These are phyloP conservation scores for Breviolum minutum DNA, from an alignment of 73 alveolate genomes.

Conservation along the genomic window DNA sequence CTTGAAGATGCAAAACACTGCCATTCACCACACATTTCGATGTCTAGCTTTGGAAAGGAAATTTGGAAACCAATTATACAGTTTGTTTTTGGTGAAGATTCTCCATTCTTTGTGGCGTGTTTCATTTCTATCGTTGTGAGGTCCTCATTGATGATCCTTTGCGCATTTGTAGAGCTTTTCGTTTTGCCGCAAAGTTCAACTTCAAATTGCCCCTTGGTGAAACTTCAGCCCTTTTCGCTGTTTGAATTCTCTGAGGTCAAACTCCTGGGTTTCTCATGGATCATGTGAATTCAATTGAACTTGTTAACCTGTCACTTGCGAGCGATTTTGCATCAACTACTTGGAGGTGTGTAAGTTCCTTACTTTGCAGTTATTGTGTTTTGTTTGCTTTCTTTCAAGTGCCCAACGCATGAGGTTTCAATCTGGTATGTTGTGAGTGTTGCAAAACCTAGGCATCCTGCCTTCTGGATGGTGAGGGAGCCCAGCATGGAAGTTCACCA, in stretches of 20 bases:
- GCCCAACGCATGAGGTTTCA: background rate
- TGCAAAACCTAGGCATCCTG: conserved; percentile 49
- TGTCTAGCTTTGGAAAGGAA: background rate
- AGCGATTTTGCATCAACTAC: background rate
- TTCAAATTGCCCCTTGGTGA: conserved; percentile 24
- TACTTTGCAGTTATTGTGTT: background rate
- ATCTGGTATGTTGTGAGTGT: background rate
- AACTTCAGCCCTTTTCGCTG: background rate
- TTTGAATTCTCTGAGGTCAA: background rate
- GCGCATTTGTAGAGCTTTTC: conserved; percentile 94
- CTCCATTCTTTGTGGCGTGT: background rate
- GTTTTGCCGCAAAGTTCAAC: conserved; percentile 90
- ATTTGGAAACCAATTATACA: too few species aligned
- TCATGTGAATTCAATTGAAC: background rate
- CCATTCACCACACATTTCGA: too few species aligned
- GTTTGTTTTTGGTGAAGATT: background rate
- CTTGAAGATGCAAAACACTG: too few species aligned
- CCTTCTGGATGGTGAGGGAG: conserved; percentile 66
- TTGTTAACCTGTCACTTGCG: too few species aligned
- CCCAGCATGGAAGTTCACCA: background rate
- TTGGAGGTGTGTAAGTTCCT: background rate
- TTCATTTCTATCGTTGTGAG: background rate
- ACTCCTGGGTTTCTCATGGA: background rate
- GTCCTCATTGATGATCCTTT: conserved; percentile 92
- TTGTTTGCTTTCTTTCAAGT: too few species aligned